Evolutionary conservation across 139 green algal species (phyloP), one percentile per base, ranked within the genome.

Genomic region (Tetraselmis chui): DNA sequence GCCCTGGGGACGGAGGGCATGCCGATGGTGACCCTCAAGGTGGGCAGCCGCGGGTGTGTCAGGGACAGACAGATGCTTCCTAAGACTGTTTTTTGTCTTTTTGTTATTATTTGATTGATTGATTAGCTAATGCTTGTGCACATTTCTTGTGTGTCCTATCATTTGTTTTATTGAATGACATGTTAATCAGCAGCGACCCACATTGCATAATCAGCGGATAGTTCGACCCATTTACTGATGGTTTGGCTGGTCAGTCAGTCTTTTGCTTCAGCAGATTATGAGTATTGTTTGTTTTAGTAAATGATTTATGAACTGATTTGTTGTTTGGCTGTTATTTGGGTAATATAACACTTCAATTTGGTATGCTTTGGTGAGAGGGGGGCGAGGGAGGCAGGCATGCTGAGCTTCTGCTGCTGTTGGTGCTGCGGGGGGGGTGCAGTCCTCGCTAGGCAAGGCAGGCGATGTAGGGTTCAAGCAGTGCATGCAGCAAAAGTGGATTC

Each of bases 391-490:
- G n/a, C n/a, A n/a, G n/a, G n/a, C n/a, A n/a, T n/a, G n/a, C n/a
- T n/a, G n/a, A n/a, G n/a, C n/a, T n/a, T n/a, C n/a, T n/a, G n/a
- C n/a, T n/a, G n/a, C n/a, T n/a, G n/a, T n/a, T n/a, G n/a, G n/a
- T n/a, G n/a, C n/a, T n/a, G n/a, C n/a, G n/a, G n/a, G n/a, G n/a
- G n/a, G n/a, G n/a, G n/a, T n/a, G n/a, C n/a, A n/a, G n/a, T n/a
- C n/a, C n/a, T n/a, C n/a, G 67, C 85, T 94, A 23, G 91, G 88
- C 18, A 81, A 89, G 31, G 78, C 91, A 1, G 93, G 87, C 1
- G 94, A 96, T 26, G 83, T 98, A 30, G 96, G 96, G 2, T 95
- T 98, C 88, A 94, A 94, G 85, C 93, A 98, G 87, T 96, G 93
- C 29, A 98, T 99, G 94, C 89, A 96, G 84, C 76, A 87, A 31